A percentile compares a stretch with the other conserved stretches of the same genome.
phyloP scores from a whole-genome alignment of 495 filamentous ascomycete genomes.

The Penicillium riverlandense region DNA sequence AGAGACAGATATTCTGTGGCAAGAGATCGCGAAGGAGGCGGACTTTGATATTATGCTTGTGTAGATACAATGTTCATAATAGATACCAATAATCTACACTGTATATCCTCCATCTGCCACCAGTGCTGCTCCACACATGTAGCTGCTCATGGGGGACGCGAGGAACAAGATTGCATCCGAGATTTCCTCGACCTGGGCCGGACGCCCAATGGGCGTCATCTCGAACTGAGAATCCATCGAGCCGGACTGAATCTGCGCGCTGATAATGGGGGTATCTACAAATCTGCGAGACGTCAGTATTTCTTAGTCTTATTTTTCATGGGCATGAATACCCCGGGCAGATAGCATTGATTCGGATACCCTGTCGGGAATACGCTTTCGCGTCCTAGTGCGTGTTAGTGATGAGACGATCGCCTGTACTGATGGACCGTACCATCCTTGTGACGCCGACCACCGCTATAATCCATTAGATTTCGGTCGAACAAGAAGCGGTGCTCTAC shows the following conservation, averaged over 20 bases:
- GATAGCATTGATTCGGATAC: constrained; percentile 45
- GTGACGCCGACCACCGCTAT: constrained; percentile 33
- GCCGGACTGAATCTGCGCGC: constrained; percentile 12
- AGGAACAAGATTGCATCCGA: constrained; percentile 65
- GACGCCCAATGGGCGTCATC: constrained; percentile 12
- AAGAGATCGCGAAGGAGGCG: constrained; percentile 18
- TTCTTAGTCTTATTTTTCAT: background rate
- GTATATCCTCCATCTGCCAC: constrained; percentile 17
- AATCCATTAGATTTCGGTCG: background rate
- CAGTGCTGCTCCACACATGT: constrained; percentile 24
- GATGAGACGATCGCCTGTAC: background rate
- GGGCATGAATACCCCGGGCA: constrained; percentile 30
- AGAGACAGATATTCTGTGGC: constrained; percentile 15
- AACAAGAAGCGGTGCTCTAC: background rate
- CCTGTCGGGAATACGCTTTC: constrained; percentile 30
- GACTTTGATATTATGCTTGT: constrained; percentile 24
- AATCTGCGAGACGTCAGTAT: constrained; percentile 11
- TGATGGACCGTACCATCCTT: constrained; percentile 15
- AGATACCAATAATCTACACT: constrained; percentile 3
- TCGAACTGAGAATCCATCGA: constrained; percentile 13
- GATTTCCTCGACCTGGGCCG: constrained; percentile 46
- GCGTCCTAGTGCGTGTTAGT: constrained; percentile 26
- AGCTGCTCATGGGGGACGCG: constrained; percentile 38
- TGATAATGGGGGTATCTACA: constrained; percentile 32
- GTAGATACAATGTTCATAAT: constrained; percentile 1